Conservation (phyloP, 495 filamentous ascomycete species). For the Talaromyces liani region DNA sequence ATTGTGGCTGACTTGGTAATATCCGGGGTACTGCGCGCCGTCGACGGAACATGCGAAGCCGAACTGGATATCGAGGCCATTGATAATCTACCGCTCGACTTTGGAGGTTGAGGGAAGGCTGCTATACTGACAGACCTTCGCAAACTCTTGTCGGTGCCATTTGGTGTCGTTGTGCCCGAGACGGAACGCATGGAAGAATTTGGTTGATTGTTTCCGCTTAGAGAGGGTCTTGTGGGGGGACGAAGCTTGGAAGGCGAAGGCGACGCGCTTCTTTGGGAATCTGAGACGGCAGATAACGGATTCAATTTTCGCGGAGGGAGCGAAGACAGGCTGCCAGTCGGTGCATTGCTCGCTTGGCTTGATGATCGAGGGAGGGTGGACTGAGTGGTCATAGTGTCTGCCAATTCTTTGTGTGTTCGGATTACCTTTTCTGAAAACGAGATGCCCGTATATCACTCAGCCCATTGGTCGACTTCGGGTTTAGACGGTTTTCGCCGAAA, state of each 20-base stretch:
- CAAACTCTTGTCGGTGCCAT: conserved; percentile 55
- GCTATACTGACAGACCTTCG: conserved; percentile 85
- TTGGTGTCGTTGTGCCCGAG: conserved; percentile 24
- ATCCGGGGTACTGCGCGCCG: conserved; percentile 9
- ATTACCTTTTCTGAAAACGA: not conserved
- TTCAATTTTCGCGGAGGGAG: conserved; percentile 70
- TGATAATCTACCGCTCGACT: conserved; percentile 42
- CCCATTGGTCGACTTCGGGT: not conserved
- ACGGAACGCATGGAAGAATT: conserved; percentile 35
- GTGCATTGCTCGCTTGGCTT: conserved; percentile 54
- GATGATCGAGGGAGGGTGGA: conserved; percentile 54
- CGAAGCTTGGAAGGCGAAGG: conserved; percentile 49
- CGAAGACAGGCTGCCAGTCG: conserved; percentile 56
- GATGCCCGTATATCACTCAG: not conserved
- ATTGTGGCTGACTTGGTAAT: conserved; percentile 16
- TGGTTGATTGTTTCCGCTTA: conserved; percentile 43
- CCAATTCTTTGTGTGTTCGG: not conserved
- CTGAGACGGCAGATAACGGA: conserved; percentile 43
- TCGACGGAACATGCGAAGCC: conserved; percentile 16
- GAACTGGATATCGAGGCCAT: conserved; percentile 27
- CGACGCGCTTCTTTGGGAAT: conserved; percentile 33
- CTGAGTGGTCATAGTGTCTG: conserved; percentile 48
- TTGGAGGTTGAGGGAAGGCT: conserved; percentile 85
- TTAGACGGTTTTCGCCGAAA: not conserved
- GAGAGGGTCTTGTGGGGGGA: conserved; percentile 52